Percentiles rank a stretch among this genome's conserved stretches.
Evolutionary conservation across 1,139 yeast genomes (phyloP).

Genomic region (Pichia inconspicua): DNA sequence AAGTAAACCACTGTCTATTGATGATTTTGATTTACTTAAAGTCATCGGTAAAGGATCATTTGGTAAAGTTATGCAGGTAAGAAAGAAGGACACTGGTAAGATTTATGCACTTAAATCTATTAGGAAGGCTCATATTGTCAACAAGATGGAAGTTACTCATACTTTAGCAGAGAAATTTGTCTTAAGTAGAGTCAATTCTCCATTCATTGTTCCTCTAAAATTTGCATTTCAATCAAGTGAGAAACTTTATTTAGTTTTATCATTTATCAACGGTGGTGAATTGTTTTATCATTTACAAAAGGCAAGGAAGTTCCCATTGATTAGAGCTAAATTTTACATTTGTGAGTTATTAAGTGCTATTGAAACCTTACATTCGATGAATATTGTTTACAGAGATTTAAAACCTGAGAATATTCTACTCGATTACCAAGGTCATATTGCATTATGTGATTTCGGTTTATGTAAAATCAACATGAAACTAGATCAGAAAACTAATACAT

Average conservation of each 20-base stretch:
- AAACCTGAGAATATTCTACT: slow-evolving; percentile 91
- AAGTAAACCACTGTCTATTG: slow-evolving; percentile 67
- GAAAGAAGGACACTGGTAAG: slow-evolving; percentile 88
- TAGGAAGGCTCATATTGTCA: slow-evolving; percentile 87
- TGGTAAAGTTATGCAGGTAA: slow-evolving; percentile 98
- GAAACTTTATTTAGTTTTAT: slow-evolving; percentile 79
- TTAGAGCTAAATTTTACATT: slow-evolving; percentile 85
- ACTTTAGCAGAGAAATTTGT: slow-evolving; percentile 95
- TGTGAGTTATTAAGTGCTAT: slow-evolving; percentile 90
- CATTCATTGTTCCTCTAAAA: slow-evolving; percentile 96
- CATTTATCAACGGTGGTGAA: slow-evolving; percentile 97
- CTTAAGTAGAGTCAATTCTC: slow-evolving; percentile 83
- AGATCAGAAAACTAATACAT: slow-evolving; percentile 70
- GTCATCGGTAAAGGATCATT: slow-evolving; percentile 97
- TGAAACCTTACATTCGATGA: slow-evolving; percentile 82
- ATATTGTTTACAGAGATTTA: slow-evolving; percentile 88
- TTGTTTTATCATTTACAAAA: slow-evolving; percentile 88
- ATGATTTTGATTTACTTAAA: slow-evolving; percentile 85
- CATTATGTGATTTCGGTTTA: slow-evolving; percentile 92
- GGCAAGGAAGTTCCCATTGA: slow-evolving; percentile 82
- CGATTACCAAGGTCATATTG: slow-evolving; percentile 96
- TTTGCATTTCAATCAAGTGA: slow-evolving; percentile 96
- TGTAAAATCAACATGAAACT: slow-evolving; percentile 87
- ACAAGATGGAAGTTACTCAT: slow-evolving; percentile 91
- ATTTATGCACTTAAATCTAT: slow-evolving; percentile 90